These are phyloP conservation scores for Datura wrightii DNA, from an alignment of 257 asterid species.

Conservation along the genomic window DNA sequence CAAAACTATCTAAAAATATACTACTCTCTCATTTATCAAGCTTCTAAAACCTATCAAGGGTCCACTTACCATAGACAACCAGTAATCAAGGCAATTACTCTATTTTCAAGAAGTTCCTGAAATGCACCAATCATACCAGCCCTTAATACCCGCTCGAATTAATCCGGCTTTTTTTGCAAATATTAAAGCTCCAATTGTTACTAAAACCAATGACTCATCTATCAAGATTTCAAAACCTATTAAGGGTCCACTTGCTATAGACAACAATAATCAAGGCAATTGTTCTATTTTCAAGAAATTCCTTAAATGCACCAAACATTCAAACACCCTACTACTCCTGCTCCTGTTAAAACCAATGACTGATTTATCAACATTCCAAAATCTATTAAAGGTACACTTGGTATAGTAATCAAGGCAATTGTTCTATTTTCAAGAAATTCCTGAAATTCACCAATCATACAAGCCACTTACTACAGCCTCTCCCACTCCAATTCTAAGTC, in stretches of 20 bases:
- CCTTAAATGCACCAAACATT: neutral
- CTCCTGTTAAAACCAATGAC: neutral
- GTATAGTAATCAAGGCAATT: neutral
- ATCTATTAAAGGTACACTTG: neutral
- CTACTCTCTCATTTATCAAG: neutral
- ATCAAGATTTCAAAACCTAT: neutral
- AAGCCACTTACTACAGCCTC: neutral
- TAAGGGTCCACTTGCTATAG: neutral
- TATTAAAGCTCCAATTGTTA: neutral
- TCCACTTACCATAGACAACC: neutral
- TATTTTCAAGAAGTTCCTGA: neutral
- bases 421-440: neutral
- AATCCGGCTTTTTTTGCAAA: neutral
- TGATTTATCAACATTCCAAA: neutral
- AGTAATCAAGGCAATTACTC: neutral
- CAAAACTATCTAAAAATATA: neutral
- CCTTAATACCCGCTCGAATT: neutral
- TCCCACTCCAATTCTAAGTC: neutral
- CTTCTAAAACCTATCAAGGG: neutral
- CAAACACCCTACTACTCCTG: neutral
- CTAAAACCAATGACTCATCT: neutral
- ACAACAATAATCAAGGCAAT: neutral
- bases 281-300: neutral
- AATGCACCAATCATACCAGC: neutral
- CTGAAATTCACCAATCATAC: neutral